Evolutionary conservation across 176 grass and related monocot genomes (phyloP).

Genomic region (Triticum timopheevii): DNA sequence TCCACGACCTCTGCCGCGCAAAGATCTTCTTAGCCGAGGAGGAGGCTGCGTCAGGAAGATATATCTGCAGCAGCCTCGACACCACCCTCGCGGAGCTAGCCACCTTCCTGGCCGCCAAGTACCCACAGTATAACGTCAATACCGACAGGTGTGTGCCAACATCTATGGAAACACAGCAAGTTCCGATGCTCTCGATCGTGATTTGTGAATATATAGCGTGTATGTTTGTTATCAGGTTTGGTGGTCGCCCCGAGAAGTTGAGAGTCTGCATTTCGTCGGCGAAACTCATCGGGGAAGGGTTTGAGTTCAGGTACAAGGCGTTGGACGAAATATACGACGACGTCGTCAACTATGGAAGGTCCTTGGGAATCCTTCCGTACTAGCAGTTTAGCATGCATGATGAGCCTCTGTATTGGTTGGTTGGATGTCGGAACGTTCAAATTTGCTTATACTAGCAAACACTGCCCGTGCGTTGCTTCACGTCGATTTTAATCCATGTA

Average conservation of each 20-base stretch:
- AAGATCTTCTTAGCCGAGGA: constrained; percentile 37
- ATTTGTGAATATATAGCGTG: too few relatives aligned
- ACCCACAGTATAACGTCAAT: constrained; percentile 15
- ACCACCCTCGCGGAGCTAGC: neutral
- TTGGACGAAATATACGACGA: constrained; percentile 38
- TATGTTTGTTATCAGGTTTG: constrained; percentile 15
- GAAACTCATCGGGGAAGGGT: constrained; percentile 40
- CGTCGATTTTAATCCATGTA: too few relatives aligned
- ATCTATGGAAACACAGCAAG: neutral
- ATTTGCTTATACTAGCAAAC: too few relatives aligned
- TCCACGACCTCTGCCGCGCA: constrained; percentile 34
- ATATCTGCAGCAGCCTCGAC: constrained; percentile 28
- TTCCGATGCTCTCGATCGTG: fast-evolving
- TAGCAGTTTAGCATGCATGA: neutral
- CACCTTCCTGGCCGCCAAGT: neutral
- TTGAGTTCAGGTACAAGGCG: constrained; percentile 30
- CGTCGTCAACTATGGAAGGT: constrained; percentile 41
- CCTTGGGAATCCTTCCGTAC: constrained; percentile 37
- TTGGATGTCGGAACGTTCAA: too few relatives aligned
- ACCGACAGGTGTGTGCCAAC: neutral
- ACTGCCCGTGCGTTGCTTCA: too few relatives aligned
- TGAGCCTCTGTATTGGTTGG: too few relatives aligned
- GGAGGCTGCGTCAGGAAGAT: constrained; percentile 18
- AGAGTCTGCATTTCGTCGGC: constrained; percentile 5
- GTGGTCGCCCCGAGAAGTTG: neutral